phyloP scores from a whole-genome alignment of 148 eudicot species.

The Arctostaphylos glauca region DNA sequence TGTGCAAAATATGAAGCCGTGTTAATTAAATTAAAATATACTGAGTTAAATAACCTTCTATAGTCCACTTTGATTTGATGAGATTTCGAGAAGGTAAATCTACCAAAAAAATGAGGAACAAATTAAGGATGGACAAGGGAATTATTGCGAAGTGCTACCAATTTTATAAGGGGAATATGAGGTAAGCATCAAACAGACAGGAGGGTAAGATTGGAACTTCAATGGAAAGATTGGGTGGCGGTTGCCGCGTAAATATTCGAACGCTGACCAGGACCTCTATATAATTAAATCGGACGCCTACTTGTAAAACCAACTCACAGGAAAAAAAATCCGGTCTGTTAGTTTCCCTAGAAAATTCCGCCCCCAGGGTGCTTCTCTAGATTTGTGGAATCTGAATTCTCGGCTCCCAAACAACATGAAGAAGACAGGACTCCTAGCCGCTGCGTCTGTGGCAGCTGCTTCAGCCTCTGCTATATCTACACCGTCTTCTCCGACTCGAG shows the following conservation, averaged over 20 bases:
- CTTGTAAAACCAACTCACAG: too few species aligned
- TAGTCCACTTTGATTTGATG: too few species aligned
- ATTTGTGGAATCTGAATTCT: neutral
- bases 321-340: neutral
- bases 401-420: neutral
- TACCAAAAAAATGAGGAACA: too few species aligned
- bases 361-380: neutral
- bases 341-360: neutral
- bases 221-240: neutral
- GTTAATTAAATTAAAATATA: too few species aligned
- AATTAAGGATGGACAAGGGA: too few species aligned
- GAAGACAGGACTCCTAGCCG: constrained; percentile 7
- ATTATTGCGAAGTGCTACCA: too few species aligned
- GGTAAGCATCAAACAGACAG: too few species aligned
- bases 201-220: constrained; percentile 14
- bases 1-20: too few species aligned
- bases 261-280: constrained; percentile 9
- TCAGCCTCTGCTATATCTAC: neutral
- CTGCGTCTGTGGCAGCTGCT: constrained; percentile 18
- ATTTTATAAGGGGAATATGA: too few species aligned
- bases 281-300: neutral
- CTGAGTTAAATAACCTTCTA: too few species aligned
- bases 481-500: neutral
- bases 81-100: too few species aligned
- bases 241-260: constrained; percentile 27